These are phyloP conservation scores for Ammopiptanthus mongolicus DNA, from an alignment of 306 rosid genomes.

Conservation along the genomic window DNA sequence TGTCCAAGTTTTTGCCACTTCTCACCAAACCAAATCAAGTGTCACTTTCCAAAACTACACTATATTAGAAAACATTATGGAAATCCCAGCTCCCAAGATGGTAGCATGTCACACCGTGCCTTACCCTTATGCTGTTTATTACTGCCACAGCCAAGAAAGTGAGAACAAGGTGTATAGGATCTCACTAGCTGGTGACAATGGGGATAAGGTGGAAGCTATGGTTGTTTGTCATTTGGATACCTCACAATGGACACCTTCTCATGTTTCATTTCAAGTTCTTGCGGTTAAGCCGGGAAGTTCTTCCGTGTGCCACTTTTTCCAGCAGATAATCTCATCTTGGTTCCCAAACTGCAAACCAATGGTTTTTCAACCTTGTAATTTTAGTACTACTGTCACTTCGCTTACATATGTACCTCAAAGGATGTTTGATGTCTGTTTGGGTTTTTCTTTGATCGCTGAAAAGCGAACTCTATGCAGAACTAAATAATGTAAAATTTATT, in stretches of 20 bases:
- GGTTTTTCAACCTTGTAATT: slow-evolving; percentile 24
- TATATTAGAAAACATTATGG: slow-evolving; percentile 31
- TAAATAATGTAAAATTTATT: not conserved
- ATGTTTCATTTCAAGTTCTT: no score
- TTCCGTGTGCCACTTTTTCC: slow-evolving; percentile 82
- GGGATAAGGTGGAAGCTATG: slow-evolving; percentile 56
- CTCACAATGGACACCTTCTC: no score
- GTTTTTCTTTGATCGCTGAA: not conserved
- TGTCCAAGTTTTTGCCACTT: slow-evolving; percentile 35
- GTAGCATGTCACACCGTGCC: slow-evolving; percentile 86
- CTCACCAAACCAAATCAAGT: slow-evolving; percentile 41
- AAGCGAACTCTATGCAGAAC: not conserved
- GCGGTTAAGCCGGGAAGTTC: slow-evolving; percentile 46
- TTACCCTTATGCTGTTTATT: slow-evolving; percentile 66
- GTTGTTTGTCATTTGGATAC: slow-evolving; percentile 79
- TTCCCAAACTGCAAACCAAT: slow-evolving; percentile 21
- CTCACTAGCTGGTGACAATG: slow-evolving; percentile 50
- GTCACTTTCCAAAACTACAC: slow-evolving; percentile 68
- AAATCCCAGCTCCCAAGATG: slow-evolving; percentile 48
- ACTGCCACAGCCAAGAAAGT: slow-evolving; percentile 57
- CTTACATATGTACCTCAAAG: not conserved
- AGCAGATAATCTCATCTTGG: slow-evolving; percentile 54
- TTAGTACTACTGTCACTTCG: not conserved
- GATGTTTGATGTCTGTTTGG: not conserved
- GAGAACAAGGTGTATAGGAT: slow-evolving; percentile 46